Percentiles rank a stretch among this genome's conserved stretches.
These are phyloP conservation scores for Trichocladium antarcticum DNA, from an alignment of 495 filamentous ascomycete species.

Conservation along the genomic window DNA sequence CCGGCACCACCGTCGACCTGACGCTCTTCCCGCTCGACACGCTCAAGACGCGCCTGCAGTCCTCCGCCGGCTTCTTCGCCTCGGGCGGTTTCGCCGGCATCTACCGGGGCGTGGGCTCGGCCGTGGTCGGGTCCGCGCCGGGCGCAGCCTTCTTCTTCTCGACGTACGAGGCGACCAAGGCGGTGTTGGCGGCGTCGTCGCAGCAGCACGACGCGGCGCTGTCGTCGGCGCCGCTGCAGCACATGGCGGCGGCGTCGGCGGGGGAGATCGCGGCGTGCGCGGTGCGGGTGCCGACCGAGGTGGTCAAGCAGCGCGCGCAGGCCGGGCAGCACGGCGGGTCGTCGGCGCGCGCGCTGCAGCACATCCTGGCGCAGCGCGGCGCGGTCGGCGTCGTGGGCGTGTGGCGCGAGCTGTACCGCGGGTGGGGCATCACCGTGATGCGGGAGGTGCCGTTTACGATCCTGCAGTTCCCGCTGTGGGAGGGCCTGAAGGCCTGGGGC, in stretches of 20 bases:
- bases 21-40: conserved; percentile 88
- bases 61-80: conserved; percentile 62
- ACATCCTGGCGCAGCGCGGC: conserved; percentile 50
- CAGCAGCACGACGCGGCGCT: conserved; percentile 21
- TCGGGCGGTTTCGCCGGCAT: conserved; percentile 65
- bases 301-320: conserved; percentile 93
- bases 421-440: conserved; percentile 82
- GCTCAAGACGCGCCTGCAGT: conserved; percentile 87
- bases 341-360: conserved; percentile 50
- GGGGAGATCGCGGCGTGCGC: conserved; percentile 91
- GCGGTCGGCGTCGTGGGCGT: conserved; percentile 45
- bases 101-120: conserved; percentile 58
- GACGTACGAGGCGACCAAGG: conserved; percentile 80
- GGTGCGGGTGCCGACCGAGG: conserved; percentile 88
- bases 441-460: conserved; percentile 96
- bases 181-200: conserved; percentile 29
- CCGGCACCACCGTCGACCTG: conserved; percentile 81
- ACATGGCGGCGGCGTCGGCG: conserved; percentile 78
- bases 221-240: conserved; percentile 18
- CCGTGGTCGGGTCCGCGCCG: conserved; percentile 82
- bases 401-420: conserved; percentile 76
- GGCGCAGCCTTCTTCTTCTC: conserved; percentile 98
- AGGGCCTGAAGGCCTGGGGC: conserved; percentile 62
- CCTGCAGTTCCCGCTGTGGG: conserved; percentile 95
- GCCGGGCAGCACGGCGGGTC: conserved; percentile 56